phyloP scores from a whole-genome alignment of 306 rosid genomes.

The Pachyrhizus erosus region DNA sequence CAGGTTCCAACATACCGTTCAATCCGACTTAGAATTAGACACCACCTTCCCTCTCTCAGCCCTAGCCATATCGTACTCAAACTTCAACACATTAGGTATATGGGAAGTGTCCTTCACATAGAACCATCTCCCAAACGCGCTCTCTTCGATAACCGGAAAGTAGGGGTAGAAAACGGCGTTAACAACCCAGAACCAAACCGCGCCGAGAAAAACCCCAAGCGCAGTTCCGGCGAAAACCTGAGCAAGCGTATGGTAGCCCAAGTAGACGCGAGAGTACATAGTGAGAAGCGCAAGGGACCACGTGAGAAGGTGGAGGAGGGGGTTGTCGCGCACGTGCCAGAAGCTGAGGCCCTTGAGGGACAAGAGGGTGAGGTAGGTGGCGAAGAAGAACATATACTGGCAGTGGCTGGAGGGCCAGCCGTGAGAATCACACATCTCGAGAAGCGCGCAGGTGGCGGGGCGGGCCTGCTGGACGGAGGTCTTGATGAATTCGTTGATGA shows the following conservation, averaged over 20 bases:
- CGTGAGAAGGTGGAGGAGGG: constrained; percentile 39
- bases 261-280: constrained; percentile 78
- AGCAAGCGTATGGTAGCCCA: constrained; percentile 82
- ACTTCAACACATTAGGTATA: constrained; percentile 79
- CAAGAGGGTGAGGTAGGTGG: constrained; percentile 65
- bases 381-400: constrained; percentile 93
- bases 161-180: constrained; percentile 48
- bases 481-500: constrained; percentile 79
- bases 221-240: constrained; percentile 93
- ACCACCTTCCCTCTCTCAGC: constrained; percentile 58
- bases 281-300: constrained; percentile 77
- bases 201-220: constrained; percentile 74
- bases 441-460: constrained; percentile 75
- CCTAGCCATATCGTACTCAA: constrained; percentile 88
- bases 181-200: constrained; percentile 83
- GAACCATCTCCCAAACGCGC: constrained; percentile 68
- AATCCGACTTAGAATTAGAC: constrained; percentile 49
- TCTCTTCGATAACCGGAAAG: constrained; percentile 80
- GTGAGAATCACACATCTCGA: constrained; percentile 90
- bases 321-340: constrained; percentile 48
- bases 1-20: constrained; percentile 20
- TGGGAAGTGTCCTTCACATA: constrained; percentile 91
- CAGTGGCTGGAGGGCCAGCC: constrained; percentile 99
- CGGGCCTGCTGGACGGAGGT: constrained; percentile 80
- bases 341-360: constrained; percentile 50